Conservation (phyloP, 2,329 filamentous ascomycete genomes). For the Verticillium dahliae region DNA sequence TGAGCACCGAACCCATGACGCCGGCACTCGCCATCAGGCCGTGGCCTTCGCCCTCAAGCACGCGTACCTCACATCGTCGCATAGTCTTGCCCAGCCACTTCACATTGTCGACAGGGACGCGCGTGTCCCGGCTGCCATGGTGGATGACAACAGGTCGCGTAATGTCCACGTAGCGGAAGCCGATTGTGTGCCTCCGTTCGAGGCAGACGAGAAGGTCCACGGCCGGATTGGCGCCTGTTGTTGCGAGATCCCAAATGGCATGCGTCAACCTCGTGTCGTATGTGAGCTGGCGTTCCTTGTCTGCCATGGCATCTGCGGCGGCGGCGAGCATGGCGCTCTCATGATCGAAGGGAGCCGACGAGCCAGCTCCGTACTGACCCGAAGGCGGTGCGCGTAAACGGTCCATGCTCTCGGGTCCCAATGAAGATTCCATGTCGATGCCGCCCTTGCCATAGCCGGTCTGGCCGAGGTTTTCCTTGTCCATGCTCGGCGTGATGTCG, state of each 20-base stretch:
- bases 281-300: constrained; percentile 63
- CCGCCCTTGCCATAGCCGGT: constrained; percentile 17
- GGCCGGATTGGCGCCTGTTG: constrained; percentile 84
- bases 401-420: constrained; percentile 40
- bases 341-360: constrained; percentile 13
- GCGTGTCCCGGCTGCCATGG: constrained; percentile 82
- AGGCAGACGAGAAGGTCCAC: constrained; percentile 90
- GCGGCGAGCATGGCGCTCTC: constrained; percentile 37
- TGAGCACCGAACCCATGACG: constrained; percentile 91
- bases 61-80: constrained; percentile 83
- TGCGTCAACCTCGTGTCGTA: constrained; percentile 87
- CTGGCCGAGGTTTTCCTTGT: constrained; percentile 42
- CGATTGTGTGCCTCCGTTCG: constrained; percentile 83
- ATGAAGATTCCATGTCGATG: constrained; percentile 11
- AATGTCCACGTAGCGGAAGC: constrained; percentile 96
- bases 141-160: constrained; percentile 87
- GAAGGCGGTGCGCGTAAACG: constrained; percentile 27
- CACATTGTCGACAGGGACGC: constrained; percentile 92
- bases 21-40: constrained; percentile 90
- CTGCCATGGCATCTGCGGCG: constrained; percentile 55
- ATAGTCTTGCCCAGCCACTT: constrained; percentile 92
- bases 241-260: constrained; percentile 90
- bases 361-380: constrained; percentile 4
- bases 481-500: constrained; percentile 29
- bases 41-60: constrained; percentile 87